Percentiles rank a stretch among this genome's conserved stretches.
phyloP scores from a whole-genome alignment of 225 moss, liverwort and hornwort genomes.

The Climacium dendroides region DNA sequence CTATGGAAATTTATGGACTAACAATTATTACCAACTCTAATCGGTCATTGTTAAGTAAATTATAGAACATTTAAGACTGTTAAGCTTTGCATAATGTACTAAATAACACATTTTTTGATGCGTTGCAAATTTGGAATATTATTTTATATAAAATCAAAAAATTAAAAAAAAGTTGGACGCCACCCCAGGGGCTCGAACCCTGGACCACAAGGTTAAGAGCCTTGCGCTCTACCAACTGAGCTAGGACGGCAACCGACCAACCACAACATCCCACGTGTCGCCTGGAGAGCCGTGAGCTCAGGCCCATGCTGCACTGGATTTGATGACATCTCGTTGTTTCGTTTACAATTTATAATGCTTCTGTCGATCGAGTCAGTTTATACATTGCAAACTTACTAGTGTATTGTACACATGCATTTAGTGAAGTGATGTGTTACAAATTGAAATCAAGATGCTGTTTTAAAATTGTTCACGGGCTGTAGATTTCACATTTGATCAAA shows the following conservation, averaged over 20 bases:
- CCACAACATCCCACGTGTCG: rapidly evolving
- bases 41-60: too few relatives aligned
- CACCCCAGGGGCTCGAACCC: conserved; percentile 4
- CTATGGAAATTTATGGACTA: too few relatives aligned
- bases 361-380: rapidly evolving
- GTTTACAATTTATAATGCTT: rapidly evolving
- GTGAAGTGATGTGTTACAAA: rapidly evolving
- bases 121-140: neutral
- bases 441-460: neutral
- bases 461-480: too few relatives aligned
- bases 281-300: too few relatives aligned
- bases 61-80: too few relatives aligned
- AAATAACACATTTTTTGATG: neutral
- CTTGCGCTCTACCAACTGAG: conserved; percentile 13
- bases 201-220: conserved; percentile 16
- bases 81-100: neutral
- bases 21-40: too few relatives aligned
- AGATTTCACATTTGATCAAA: too few relatives aligned
- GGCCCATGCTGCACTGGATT: too few relatives aligned
- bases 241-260: neutral
- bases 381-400: rapidly evolving
- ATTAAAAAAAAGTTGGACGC: rapidly evolving
- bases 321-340: rapidly evolving
- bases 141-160: neutral
- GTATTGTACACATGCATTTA: rapidly evolving